These are phyloP conservation scores for Parastagonospora avenae DNA, from an alignment of 2,329 filamentous ascomycete species.

Conservation along the genomic window DNA sequence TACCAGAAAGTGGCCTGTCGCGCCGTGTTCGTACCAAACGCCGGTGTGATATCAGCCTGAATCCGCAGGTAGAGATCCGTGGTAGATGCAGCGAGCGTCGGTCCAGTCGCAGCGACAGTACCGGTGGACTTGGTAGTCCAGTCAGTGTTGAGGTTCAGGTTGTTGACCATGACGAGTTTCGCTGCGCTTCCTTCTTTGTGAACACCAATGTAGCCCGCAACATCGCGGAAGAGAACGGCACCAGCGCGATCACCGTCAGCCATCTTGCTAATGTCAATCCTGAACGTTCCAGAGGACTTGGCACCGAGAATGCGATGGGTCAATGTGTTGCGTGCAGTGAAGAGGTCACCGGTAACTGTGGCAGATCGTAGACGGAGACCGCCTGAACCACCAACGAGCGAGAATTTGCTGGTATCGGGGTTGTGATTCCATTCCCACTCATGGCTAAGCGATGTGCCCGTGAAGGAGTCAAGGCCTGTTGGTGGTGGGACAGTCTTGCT, in stretches of 20 bases:
- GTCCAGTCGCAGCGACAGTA: slow-evolving; percentile 32
- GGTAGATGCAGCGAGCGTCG: slow-evolving; percentile 12
- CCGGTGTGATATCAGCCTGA: slow-evolving; percentile 44
- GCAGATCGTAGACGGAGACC: slow-evolving; percentile 55
- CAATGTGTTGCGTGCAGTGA: slow-evolving; percentile 50
- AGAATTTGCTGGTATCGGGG: slow-evolving; percentile 57
- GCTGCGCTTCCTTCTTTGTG: slow-evolving; percentile 47
- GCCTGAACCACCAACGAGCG: slow-evolving; percentile 47
- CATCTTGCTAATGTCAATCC: slow-evolving; percentile 57
- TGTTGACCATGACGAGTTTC: slow-evolving; percentile 44
- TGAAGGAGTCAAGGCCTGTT: slow-evolving; percentile 55
- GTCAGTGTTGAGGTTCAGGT: slow-evolving; percentile 46
- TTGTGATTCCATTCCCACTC: slow-evolving; percentile 69
- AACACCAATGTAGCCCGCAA: slow-evolving; percentile 60
- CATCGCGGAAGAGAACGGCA: slow-evolving; percentile 60
- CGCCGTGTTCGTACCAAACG: slow-evolving; percentile 28
- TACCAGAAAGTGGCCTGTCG: slow-evolving; percentile 43
- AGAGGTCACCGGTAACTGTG: slow-evolving; percentile 59
- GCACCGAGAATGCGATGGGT: slow-evolving; percentile 51
- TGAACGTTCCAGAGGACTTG: slow-evolving; percentile 54
- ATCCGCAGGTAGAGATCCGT: slow-evolving; percentile 42
- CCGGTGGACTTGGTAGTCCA: slow-evolving; percentile 43
- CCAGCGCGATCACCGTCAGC: slow-evolving; percentile 59
- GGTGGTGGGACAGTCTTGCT: slow-evolving; percentile 36
- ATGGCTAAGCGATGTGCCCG: slow-evolving; percentile 48